Evolutionary conservation across 2,329 filamentous ascomycete species (phyloP), one percentile per base, ranked within the genome.

Genomic region (Botryotinia globosa): DNA sequence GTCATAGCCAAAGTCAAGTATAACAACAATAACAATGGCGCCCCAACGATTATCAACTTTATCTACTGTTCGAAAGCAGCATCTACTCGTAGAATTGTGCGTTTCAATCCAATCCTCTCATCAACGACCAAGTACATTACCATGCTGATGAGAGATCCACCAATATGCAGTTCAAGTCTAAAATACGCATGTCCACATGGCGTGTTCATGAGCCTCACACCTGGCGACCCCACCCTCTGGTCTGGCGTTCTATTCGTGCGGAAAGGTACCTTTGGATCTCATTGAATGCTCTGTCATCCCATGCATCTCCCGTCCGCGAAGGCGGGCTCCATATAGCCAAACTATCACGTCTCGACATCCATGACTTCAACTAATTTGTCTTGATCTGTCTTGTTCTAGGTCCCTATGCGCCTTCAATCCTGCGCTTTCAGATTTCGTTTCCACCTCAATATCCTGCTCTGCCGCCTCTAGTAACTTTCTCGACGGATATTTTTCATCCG

Each of bases 401-500:
- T 62, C 95, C 96, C 29, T 99, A 98, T 83, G 88, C 93, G 32
- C 91, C 92, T 73, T 93, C 94, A 64, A 88, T 98, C 78, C 87
- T 98, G 75, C 92, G 94, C 78, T 97, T 98, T 83, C 91, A 96
- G 77, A 92, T 98, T 76, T 91, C 91, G 37, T 98, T 98, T 79
- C 93, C 94, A 51, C 86, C 91, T 74, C 87, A 87, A 56, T 98
- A 97, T 81, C 95, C 95, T 20, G 84, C 86, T 69, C 84, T 93
- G 32, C 93, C 95, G 68, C 96, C 96, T 16, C 85, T 94, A 29
- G 89, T 99, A 76, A 95, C 91, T 71, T 97, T 99, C 82, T 88
- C 90, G 63, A 97, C 93, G 77, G 95, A 98, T 81, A 91, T 98
- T 77, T 99, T 98, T 82, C 95, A 99, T 81, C 95, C 95, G 29